Base-by-base conservation (phyloP, 1,284 basidiomycete genomes). In the Neonothopanus nambi region DNA sequence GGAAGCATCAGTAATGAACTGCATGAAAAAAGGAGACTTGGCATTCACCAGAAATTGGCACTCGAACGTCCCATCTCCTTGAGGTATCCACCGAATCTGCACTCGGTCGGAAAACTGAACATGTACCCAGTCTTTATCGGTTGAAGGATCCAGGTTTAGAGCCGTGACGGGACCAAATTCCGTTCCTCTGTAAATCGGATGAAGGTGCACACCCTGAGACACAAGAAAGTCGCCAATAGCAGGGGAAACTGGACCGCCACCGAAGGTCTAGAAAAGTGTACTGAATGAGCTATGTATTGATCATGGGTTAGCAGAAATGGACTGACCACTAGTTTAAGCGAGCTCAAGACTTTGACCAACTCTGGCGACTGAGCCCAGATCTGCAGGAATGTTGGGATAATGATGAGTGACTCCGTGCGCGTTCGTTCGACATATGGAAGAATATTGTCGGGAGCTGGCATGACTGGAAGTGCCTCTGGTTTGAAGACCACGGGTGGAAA, bases 341-440 rank as follows among this genome's bases (percentile, higher is more conserved):
- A 61, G 39, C 8, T 28, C 28, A 52, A 45, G 12, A 67, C 56
- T 6, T 64, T 62, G 5, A 73, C 58, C n/a, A 61, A 57, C 11
- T 63, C 59, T 2, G 54, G 26, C 13, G 63, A 62, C 54, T 65
- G 63, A 2, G 65, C 62, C 70, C 71, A 72, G 9, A 67, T 54
- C 38, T 70, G 64, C 21, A 74, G 53, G 12, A 73, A 57, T 9
- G 67, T 53, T 0, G 72, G 72, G 13, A 72, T 65, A 21, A 59
- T 63, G 1, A 70, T 56, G 18, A 71, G 53, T 13, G 59, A 59
- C 24, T 67, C 67, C 3, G 58, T 64, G 5, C 61, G 58, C 4
- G 65, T 64, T 11, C 62, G 57, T n/a, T 54, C 53, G 0, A 61
- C 58, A 47, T 70, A 67, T 6, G 70, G 66, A 8, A 73, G 36